Conservation (phyloP, 495 filamentous ascomycete species). For the Mycothermus thermophilus region DNA sequence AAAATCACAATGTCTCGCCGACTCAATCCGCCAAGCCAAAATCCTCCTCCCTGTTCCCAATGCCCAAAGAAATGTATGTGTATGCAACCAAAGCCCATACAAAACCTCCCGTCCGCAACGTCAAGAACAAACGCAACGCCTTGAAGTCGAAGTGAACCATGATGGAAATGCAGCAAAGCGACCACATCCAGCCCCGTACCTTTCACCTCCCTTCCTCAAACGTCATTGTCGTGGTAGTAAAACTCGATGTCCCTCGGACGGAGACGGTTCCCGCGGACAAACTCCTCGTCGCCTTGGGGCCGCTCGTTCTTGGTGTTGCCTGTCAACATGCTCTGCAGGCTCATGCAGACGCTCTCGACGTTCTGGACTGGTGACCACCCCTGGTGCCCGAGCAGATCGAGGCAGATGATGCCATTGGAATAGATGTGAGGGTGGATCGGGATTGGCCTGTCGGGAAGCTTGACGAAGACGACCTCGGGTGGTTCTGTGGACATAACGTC, state of each 20-base stretch:
- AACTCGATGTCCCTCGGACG: conserved; percentile 78
- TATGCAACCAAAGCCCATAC: too few relatives aligned
- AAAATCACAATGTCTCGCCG: too few relatives aligned
- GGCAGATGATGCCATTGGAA: conserved; percentile 94
- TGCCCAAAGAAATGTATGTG: too few relatives aligned
- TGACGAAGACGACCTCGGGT: conserved; percentile 81
- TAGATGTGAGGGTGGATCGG: conserved; percentile 97
- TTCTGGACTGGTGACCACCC: conserved; percentile 97
- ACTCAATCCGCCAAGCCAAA: too few relatives aligned
- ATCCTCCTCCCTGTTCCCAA: too few relatives aligned
- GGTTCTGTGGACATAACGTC: too few relatives aligned
- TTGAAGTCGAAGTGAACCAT: conserved; percentile 2
- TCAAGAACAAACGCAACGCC: too few relatives aligned
- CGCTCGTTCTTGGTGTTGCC: conserved; percentile 82
- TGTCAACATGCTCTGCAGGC: conserved; percentile 94
- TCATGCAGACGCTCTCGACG: conserved; percentile 94
- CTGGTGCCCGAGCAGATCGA: conserved; percentile 73
- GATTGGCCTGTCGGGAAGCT: conserved; percentile 52
- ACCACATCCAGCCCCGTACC: not conserved
- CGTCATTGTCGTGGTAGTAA: conserved; percentile 73
- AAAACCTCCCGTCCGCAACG: too few relatives aligned
- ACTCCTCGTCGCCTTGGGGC: conserved; percentile 73
- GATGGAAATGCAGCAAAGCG: not conserved
- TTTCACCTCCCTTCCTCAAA: conserved; percentile 40
- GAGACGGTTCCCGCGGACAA: conserved; percentile 61